Conservation (phyloP, 75 land plant genomes). For the Picea glauca region DNA sequence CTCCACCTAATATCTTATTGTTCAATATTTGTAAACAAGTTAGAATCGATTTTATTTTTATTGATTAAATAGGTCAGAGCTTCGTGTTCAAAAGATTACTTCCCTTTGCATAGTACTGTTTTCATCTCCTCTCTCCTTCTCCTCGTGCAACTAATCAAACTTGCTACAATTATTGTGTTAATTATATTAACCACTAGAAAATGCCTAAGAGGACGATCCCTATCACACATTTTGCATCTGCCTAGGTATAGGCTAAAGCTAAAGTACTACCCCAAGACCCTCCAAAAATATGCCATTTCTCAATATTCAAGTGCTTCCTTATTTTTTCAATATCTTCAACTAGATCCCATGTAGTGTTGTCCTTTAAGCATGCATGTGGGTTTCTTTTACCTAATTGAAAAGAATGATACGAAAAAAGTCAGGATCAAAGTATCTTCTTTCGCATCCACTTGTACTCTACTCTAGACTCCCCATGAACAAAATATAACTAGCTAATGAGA, state of each 20-base stretch:
- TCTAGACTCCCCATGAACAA: conserved; percentile 50
- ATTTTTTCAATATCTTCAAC: conserved; percentile 37
- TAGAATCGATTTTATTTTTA: too few relatives aligned
- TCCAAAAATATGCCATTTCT: conserved; percentile 56
- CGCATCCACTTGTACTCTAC: conserved; percentile 32
- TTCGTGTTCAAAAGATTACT: too few relatives aligned
- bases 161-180: too few relatives aligned
- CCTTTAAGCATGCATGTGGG: conserved; percentile 51
- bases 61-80: too few relatives aligned
- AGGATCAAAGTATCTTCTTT: conserved; percentile 45
- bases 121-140: too few relatives aligned
- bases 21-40: too few relatives aligned
- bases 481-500: conserved; percentile 28
- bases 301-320: conserved; percentile 34
- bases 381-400: conserved; percentile 48
- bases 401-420: conserved; percentile 37
- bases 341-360: conserved; percentile 51
- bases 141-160: too few relatives aligned
- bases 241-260: conserved; percentile 37
- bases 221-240: conserved; percentile 25
- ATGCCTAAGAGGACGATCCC: too few relatives aligned
- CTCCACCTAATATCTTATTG: too few relatives aligned
- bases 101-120: too few relatives aligned
- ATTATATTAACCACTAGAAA: too few relatives aligned
- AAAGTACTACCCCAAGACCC: conserved; percentile 59